A percentile compares a stretch with the other conserved stretches of the same genome.
Evolutionary conservation across 192 early-diverging fungal genomes (phyloP).

Genomic region (Backusella sp.): DNA sequence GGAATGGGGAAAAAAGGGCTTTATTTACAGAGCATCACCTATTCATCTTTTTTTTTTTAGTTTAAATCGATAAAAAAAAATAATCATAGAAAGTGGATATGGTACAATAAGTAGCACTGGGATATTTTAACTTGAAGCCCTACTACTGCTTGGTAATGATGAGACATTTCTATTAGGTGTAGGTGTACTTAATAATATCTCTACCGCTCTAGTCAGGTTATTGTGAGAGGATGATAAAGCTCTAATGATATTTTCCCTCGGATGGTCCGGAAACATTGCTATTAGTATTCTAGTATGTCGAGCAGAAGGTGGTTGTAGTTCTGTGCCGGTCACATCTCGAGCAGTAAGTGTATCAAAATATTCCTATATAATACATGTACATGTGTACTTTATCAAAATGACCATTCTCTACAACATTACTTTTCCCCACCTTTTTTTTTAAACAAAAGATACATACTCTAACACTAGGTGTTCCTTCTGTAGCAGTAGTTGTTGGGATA

Average conservation of each 20-base stretch:
- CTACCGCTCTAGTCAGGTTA: conserved; percentile 57
- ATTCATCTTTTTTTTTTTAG: background rate
- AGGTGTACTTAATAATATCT: conserved; percentile 38
- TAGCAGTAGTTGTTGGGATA: background rate
- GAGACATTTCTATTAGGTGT: conserved; percentile 11
- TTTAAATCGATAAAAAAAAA: background rate
- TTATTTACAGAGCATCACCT: conserved; percentile 7
- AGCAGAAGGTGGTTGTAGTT: conserved; percentile 37
- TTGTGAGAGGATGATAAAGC: conserved; percentile 57
- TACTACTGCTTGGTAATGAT: conserved; percentile 11
- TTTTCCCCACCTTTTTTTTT: background rate
- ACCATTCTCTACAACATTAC: background rate
- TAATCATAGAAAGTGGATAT: background rate
- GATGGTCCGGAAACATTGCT: conserved; percentile 56
- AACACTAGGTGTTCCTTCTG: conserved; percentile 9
- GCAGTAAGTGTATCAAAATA: conserved; percentile 41
- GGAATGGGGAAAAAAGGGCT: background rate
- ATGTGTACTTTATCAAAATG: background rate
- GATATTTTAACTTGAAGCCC: background rate
- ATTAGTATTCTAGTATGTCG: conserved; percentile 49
- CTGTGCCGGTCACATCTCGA: conserved; percentile 38
- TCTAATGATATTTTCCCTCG: conserved; percentile 45
- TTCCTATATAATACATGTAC: conserved; percentile 7
- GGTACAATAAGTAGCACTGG: background rate
- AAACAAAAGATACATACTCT: conserved; percentile 7